Conservation (phyloP, 345 rosid genomes). For the Acer yangbiense region DNA sequence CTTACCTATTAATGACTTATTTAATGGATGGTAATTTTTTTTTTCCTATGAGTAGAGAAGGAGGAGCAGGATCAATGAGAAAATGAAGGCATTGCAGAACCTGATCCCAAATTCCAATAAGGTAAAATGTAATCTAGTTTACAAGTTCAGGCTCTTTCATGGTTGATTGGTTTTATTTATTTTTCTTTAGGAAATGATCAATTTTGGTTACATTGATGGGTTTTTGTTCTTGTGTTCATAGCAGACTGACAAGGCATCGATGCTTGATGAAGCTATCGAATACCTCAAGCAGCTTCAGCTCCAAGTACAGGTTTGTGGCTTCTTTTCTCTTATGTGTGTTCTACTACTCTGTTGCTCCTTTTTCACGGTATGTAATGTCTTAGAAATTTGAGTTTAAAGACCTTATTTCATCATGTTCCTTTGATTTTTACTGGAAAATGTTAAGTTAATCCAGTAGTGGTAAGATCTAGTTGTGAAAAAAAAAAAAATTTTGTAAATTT, state of each 20-base stretch:
- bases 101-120: conserved; percentile 94
- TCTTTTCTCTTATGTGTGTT: background rate
- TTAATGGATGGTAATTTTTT: background rate
- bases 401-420: background rate
- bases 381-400: background rate
- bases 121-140: conserved; percentile 34
- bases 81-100: conserved; percentile 95
- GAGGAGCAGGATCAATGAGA: conserved; percentile 95
- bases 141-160: background rate
- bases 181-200: background rate
- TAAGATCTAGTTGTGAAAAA: background rate
- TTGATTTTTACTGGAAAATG: background rate
- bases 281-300: conserved; percentile 95
- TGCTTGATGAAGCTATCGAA: conserved; percentile 95
- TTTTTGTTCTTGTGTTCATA: conserved; percentile 17
- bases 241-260: conserved; percentile 94
- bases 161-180: conserved; percentile 1
- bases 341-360: background rate
- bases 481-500: background rate
- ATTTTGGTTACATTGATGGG: background rate
- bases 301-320: conserved; percentile 79
- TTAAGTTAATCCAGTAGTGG: background rate
- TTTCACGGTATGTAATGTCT: background rate
- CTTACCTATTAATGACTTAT: background rate
- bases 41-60: conserved; percentile 59